Conservation (phyloP, 352 stramenopile genomes). For the Phytophthora niederhauseri region DNA sequence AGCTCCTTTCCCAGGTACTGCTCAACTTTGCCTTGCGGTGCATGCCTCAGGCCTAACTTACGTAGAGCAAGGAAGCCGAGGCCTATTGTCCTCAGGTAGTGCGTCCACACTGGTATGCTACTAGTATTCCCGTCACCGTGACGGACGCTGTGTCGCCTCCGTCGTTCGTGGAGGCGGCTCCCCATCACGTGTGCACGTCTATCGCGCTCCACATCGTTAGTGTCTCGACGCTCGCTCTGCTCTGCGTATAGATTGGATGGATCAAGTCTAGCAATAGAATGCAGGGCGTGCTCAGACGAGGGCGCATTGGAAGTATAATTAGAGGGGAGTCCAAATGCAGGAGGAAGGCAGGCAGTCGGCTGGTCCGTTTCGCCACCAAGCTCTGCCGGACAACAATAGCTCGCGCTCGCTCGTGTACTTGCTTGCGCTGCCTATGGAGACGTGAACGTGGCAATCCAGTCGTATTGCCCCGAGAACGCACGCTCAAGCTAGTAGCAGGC, state of each 20-base stretch:
- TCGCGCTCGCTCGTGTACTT: slow-evolving; percentile 5
- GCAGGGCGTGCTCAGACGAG: slow-evolving; percentile 4
- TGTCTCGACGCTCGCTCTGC: not conserved
- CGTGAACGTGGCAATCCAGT: slow-evolving; percentile 28
- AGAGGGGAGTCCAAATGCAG: not conserved
- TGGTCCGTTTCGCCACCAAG: slow-evolving; percentile 29
- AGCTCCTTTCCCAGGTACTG: too few species aligned
- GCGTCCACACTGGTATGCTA: not conserved
- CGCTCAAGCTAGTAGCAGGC: slow-evolving; percentile 10
- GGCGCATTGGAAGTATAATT: slow-evolving; percentile 22
- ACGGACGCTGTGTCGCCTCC: slow-evolving; percentile 9
- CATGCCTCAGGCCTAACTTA: too few species aligned
- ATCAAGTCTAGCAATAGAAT: slow-evolving; percentile 3
- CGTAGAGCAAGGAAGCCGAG: not conserved
- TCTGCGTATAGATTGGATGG: too few species aligned
- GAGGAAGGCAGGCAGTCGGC: not conserved
- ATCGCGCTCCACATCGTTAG: not conserved
- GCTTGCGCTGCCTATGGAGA: slow-evolving; percentile 22
- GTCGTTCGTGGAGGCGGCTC: slow-evolving; percentile 13
- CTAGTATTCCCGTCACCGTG: not conserved
- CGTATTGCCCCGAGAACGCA: slow-evolving; percentile 18
- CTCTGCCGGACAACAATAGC: slow-evolving; percentile 33
- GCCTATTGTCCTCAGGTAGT: not conserved
- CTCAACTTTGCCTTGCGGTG: too few species aligned
- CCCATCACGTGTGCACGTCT: slow-evolving; percentile 6